These are phyloP conservation scores for Strobilomyces dryophilus DNA, from an alignment of 768 basidiomycete genomes.

Conservation along the genomic window DNA sequence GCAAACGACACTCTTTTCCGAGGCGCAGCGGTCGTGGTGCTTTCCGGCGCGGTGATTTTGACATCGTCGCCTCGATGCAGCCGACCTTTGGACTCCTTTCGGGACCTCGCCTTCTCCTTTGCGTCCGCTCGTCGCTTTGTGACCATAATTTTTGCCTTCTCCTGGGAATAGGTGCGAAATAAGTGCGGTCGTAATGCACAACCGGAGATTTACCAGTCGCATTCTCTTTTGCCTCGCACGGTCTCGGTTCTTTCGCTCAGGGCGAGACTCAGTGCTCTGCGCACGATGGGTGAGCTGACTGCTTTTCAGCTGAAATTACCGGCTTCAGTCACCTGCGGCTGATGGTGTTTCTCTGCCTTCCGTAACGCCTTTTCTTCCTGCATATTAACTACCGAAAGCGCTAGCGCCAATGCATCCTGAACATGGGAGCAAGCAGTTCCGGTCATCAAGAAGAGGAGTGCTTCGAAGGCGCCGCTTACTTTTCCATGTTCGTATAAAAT, in stretches of 20 bases:
- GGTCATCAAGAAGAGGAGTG: slow-evolving; percentile 18
- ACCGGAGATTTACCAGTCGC: slow-evolving; percentile 36
- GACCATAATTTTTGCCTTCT: slow-evolving; percentile 40
- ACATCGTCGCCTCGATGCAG: slow-evolving; percentile 9
- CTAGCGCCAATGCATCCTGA: slow-evolving; percentile 46
- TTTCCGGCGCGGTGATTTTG: slow-evolving; percentile 10
- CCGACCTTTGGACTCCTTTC: slow-evolving; percentile 22
- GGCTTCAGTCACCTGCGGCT: slow-evolving; percentile 33
- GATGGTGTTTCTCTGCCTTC: slow-evolving; percentile 39
- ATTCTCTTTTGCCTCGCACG: slow-evolving; percentile 30
- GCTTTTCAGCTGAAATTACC: slow-evolving; percentile 13
- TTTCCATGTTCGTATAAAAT: slow-evolving; percentile 32
- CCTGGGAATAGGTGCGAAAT: slow-evolving; percentile 28
- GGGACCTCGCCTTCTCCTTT: slow-evolving; percentile 37
- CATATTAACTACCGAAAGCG: slow-evolving; percentile 40
- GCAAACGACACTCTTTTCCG: slow-evolving; percentile 34
- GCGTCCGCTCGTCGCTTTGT: slow-evolving; percentile 33
- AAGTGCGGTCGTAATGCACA: slow-evolving; percentile 5
- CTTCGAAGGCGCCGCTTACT: slow-evolving; percentile 20
- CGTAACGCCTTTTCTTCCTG: slow-evolving; percentile 43
- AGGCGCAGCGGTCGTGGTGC: slow-evolving; percentile 12
- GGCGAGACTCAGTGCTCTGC: slow-evolving; percentile 28
- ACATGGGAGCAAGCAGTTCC: slow-evolving; percentile 12
- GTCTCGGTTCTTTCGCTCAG: slow-evolving; percentile 24
- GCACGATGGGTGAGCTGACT: slow-evolving; percentile 16